phyloP scores from a whole-genome alignment of 257 asterid genomes.

The Plantago elongata region DNA sequence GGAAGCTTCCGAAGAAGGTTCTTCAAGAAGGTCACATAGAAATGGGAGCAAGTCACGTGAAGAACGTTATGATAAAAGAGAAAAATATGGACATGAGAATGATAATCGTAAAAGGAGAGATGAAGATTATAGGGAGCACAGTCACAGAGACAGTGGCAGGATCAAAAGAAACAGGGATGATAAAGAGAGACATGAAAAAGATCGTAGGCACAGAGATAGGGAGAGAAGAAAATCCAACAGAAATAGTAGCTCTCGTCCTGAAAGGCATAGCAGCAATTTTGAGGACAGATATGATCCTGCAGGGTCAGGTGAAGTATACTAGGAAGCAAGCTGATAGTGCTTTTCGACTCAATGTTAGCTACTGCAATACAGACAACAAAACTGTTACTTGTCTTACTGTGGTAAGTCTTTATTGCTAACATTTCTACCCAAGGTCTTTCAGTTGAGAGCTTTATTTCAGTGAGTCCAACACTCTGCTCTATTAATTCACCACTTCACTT shows the following conservation, averaged over 20 bases:
- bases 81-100: slow-evolving; percentile 31
- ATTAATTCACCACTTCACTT: slow-evolving; percentile 26
- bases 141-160: slow-evolving; percentile 27
- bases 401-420: slow-evolving; percentile 39
- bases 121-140: slow-evolving; percentile 31
- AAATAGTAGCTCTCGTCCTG: slow-evolving; percentile 29
- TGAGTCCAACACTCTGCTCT: slow-evolving; percentile 23
- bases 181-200: slow-evolving; percentile 27
- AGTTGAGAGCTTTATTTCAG: slow-evolving; percentile 21
- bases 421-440: slow-evolving; percentile 12
- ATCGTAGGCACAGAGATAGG: slow-evolving; percentile 15
- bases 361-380: not conserved
- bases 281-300: slow-evolving; percentile 77
- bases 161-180: slow-evolving; percentile 28
- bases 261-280: slow-evolving; percentile 29
- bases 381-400: slow-evolving; percentile 16
- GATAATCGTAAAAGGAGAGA: slow-evolving; percentile 34
- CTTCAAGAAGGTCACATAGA: slow-evolving; percentile 30
- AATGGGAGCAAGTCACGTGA: slow-evolving; percentile 34
- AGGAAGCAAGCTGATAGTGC: slow-evolving; percentile 19
- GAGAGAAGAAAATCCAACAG: slow-evolving; percentile 23
- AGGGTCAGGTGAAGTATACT: slow-evolving; percentile 29
- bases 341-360: slow-evolving; percentile 15
- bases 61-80: slow-evolving; percentile 22
- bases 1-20: slow-evolving; percentile 28